Evolutionary conservation across 306 rosid genomes (phyloP).

Genomic region (Glycine tomentella): DNA sequence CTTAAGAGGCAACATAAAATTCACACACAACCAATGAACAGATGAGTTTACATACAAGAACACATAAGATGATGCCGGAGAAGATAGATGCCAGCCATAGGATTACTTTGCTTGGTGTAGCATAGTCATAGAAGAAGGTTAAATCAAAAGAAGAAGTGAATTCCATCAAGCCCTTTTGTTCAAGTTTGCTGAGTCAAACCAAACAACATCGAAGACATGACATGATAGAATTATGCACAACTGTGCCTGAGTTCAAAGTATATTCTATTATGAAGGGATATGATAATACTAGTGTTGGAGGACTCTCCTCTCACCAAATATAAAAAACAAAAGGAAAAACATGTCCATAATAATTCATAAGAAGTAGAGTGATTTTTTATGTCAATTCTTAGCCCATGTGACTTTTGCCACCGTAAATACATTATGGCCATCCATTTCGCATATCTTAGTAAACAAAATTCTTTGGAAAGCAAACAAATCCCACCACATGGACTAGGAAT

Average conservation of each 20-base stretch:
- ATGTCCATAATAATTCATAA: constrained; percentile 2
- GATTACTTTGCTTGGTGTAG: constrained; percentile 47
- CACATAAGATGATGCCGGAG: constrained; percentile 63
- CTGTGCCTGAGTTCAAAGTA: constrained; percentile 10
- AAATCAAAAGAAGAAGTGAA: constrained; percentile 40
- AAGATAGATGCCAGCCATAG: constrained; percentile 55
- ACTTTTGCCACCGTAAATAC: constrained; percentile 10
- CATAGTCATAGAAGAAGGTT: constrained; percentile 37
- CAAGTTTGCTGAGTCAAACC: background rate
- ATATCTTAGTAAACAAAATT: constrained; percentile 18
- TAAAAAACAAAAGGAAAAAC: too few relatives aligned
- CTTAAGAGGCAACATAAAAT: constrained; percentile 20
- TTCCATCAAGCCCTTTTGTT: constrained; percentile 45
- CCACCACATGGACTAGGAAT: background rate
- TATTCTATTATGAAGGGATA: constrained; percentile 3
- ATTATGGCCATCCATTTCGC: constrained; percentile 34
- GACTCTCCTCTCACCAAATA: background rate
- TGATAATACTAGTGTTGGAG: background rate
- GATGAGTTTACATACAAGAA: constrained; percentile 57
- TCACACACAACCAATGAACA: background rate
- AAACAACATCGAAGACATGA: constrained; percentile 32
- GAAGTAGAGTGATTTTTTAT: background rate
- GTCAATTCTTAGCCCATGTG: constrained; percentile 6
- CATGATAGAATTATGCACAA: background rate
- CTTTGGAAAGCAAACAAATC: constrained; percentile 20